A percentile compares a stretch with the other conserved stretches of the same genome.
Evolutionary conservation across 2,329 filamentous ascomycete genomes (phyloP).

Genomic region (Phoma sp.): DNA sequence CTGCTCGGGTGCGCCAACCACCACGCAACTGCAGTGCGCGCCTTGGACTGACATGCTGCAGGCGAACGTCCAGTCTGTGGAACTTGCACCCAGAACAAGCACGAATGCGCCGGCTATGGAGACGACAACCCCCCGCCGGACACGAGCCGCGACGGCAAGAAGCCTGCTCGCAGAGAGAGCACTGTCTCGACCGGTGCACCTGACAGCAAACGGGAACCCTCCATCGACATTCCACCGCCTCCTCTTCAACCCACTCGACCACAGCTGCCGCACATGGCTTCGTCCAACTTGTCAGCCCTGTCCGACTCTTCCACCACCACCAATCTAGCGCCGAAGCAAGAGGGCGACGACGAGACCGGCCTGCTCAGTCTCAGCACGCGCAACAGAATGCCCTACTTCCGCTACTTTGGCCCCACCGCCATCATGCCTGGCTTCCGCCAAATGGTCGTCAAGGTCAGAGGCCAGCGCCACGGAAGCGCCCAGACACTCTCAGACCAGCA

Average conservation of each 20-base stretch:
- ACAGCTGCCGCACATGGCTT: slow-evolving; percentile 25
- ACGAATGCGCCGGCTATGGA: slow-evolving; percentile 57
- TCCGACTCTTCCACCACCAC: slow-evolving; percentile 29
- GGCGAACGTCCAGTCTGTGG: slow-evolving; percentile 52
- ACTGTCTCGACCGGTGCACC: slow-evolving; percentile 18
- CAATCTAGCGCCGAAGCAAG: slow-evolving; percentile 27
- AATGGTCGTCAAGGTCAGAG: slow-evolving; percentile 81
- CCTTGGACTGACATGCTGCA: slow-evolving; percentile 16
- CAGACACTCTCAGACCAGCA: slow-evolving; percentile 61
- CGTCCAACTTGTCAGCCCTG: slow-evolving; percentile 27
- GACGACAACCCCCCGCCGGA: slow-evolving; percentile 38
- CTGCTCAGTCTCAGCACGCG: slow-evolving; percentile 54
- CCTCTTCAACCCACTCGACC: slow-evolving; percentile 35
- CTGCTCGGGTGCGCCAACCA: slow-evolving; percentile 49
- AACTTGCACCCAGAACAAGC: slow-evolving; percentile 56
- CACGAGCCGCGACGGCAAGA: slow-evolving; percentile 27
- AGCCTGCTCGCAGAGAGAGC: slow-evolving; percentile 29
- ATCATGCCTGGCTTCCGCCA: slow-evolving; percentile 93
- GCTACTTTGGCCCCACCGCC: slow-evolving; percentile 88
- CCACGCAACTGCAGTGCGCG: background rate
- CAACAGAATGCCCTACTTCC: slow-evolving; percentile 83
- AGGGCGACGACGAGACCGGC: slow-evolving; percentile 21
- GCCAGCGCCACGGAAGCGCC: slow-evolving; percentile 65
- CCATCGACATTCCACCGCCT: slow-evolving; percentile 28
- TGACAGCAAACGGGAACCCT: slow-evolving; percentile 24